A percentile compares a stretch with the other conserved stretches of the same genome.
Evolutionary conservation across 768 basidiomycete genomes (phyloP).

Genomic region (Gymnopilus junonius): DNA sequence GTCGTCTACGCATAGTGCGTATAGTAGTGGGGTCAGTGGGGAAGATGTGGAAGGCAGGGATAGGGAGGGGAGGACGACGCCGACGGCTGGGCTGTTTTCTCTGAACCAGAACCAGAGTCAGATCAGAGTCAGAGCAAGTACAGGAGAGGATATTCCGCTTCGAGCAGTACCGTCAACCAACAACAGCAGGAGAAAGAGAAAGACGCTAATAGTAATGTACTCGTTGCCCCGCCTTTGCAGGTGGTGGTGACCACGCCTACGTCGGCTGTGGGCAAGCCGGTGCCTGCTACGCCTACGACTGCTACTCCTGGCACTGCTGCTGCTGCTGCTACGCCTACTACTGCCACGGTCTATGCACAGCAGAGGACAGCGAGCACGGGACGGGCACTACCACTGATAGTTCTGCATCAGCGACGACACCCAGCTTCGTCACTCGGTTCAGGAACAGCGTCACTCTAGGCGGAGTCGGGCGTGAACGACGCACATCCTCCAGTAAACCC

Average conservation of each 20-base stretch:
- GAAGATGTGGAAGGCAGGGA: constrained; percentile 19
- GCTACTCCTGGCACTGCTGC: too few relatives aligned
- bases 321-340: constrained; percentile 25
- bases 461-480: constrained; percentile 25
- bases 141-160: constrained; percentile 33
- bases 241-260: constrained; percentile 45
- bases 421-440: constrained; percentile 51
- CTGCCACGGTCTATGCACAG: constrained; percentile 35
- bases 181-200: neutral
- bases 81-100: constrained; percentile 31
- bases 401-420: constrained; percentile 40
- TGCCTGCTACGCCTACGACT: constrained; percentile 26
- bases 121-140: constrained; percentile 22
- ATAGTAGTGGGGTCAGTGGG: constrained; percentile 20
- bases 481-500: neutral
- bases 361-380: constrained; percentile 46
- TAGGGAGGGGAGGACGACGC: constrained; percentile 16
- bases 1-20: too few relatives aligned
- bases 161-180: constrained; percentile 38
- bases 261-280: constrained; percentile 41
- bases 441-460: constrained; percentile 54
- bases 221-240: constrained; percentile 35
- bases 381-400: constrained; percentile 45
- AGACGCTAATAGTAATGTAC: neutral
- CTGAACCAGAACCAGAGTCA: neutral